A percentile compares a stretch with the other conserved stretches of the same genome.
phyloP scores from a whole-genome alignment of 2,329 filamentous ascomycete genomes.

The Purpureocillium lavendulum region DNA sequence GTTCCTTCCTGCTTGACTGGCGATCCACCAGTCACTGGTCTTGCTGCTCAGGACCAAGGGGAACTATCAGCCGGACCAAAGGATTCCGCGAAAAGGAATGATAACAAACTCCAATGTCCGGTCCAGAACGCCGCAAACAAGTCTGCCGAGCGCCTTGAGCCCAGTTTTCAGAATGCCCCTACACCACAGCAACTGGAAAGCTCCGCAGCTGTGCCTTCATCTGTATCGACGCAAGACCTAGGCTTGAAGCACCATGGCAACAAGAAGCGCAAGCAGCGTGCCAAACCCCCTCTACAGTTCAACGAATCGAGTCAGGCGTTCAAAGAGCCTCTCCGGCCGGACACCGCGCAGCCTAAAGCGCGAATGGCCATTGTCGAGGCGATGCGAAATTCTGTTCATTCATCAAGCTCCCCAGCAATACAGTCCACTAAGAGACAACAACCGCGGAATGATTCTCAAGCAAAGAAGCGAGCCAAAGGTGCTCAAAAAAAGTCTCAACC shows the following conservation, averaged over 20 bases:
- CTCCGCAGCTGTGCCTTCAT: not conserved
- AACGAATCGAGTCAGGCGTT: conserved; percentile 20
- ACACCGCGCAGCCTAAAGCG: not conserved
- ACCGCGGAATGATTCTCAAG: not conserved
- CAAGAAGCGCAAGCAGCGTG: conserved; percentile 21
- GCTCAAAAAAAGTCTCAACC: not conserved
- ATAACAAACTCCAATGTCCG: too few species aligned
- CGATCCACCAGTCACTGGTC: too few species aligned
- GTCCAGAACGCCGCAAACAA: too few species aligned
- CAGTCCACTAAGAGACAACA: not conserved
- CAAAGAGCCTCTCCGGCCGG: conserved; percentile 6
- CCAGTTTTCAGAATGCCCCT: too few species aligned
- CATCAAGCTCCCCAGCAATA: conserved; percentile 9
- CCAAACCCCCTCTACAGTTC: conserved; percentile 24
- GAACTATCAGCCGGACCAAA: too few species aligned
- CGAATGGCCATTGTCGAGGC: conserved; percentile 8
- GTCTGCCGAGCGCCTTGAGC: too few species aligned
- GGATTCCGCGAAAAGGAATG: too few species aligned
- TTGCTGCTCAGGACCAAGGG: too few species aligned
- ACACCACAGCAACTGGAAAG: not conserved
- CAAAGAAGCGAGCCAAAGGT: conserved; percentile 7
- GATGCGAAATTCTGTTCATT: conserved; percentile 8
- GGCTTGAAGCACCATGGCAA: not conserved
- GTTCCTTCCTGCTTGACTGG: too few species aligned
- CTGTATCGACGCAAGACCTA: not conserved